These are phyloP conservation scores for Earliella scabrosa DNA, from an alignment of 1,284 basidiomycete species.

Conservation along the genomic window DNA sequence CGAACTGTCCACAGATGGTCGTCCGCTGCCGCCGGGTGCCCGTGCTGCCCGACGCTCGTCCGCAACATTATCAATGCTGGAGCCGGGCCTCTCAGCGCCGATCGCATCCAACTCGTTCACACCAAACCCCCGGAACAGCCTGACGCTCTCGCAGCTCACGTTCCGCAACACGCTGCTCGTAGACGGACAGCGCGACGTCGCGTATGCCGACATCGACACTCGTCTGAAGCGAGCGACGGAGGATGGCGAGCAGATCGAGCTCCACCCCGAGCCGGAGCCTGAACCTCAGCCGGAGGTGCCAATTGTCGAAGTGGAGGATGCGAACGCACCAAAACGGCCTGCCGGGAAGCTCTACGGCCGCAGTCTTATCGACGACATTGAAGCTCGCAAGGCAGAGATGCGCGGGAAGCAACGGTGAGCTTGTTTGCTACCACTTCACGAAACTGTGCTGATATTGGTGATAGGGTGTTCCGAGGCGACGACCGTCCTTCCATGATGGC, in stretches of 20 bases:
- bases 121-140: constrained; percentile 72
- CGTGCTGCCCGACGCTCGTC: constrained; percentile 55
- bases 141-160: constrained; percentile 77
- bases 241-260: constrained; percentile 72
- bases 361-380: constrained; percentile 82
- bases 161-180: constrained; percentile 77
- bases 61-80: constrained; percentile 37
- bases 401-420: constrained; percentile 72
- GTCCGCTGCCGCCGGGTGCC: constrained; percentile 71
- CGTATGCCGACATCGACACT: constrained; percentile 62
- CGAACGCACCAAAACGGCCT: constrained; percentile 47
- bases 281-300: constrained; percentile 40
- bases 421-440: background rate
- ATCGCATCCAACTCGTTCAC: constrained; percentile 68
- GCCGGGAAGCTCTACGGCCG: constrained; percentile 80
- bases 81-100: constrained; percentile 23
- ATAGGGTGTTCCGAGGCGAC: constrained; percentile 74
- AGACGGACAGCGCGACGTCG: constrained; percentile 64
- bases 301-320: constrained; percentile 45
- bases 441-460: constrained; percentile 3
- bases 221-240: constrained; percentile 65
- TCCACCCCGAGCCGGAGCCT: constrained; percentile 44
- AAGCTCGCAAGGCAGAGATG: constrained; percentile 75
- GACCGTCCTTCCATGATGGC: constrained; percentile 86
- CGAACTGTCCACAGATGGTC: constrained; percentile 62